Evolutionary conservation across 768 basidiomycete genomes (phyloP).

Genomic region (Leucosporidium scottii): DNA sequence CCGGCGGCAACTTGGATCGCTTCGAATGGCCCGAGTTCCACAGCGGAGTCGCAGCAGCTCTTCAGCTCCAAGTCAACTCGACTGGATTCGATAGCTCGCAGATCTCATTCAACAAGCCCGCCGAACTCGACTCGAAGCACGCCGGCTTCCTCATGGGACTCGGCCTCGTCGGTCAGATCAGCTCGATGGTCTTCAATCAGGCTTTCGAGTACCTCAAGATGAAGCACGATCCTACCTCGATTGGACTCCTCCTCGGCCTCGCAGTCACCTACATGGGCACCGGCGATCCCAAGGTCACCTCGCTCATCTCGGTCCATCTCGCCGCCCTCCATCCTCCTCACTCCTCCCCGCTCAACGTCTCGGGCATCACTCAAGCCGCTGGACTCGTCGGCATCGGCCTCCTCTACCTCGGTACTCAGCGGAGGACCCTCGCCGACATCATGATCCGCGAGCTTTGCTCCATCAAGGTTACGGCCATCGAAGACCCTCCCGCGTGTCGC

Average conservation of each 20-base stretch:
- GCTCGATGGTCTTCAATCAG: conserved; percentile 71
- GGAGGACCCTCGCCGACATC: conserved; percentile 86
- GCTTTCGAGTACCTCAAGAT: conserved; percentile 91
- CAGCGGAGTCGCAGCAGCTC: conserved; percentile 86
- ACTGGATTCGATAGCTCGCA: conserved; percentile 78
- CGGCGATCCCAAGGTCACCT: conserved; percentile 78
- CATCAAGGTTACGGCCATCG: conserved; percentile 67
- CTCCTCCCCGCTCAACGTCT: conserved; percentile 79
- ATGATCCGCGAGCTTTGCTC: conserved; percentile 76
- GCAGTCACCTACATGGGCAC: conserved; percentile 83
- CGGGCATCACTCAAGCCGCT: conserved; percentile 80
- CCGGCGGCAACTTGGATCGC: conserved; percentile 46
- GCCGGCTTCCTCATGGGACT: conserved; percentile 93
- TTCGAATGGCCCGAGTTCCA: conserved; percentile 94
- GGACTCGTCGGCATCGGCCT: conserved; percentile 81
- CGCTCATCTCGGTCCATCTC: conserved; percentile 83
- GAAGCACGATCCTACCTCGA: conserved; percentile 90
- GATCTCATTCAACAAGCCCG: conserved; percentile 88
- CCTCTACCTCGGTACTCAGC: conserved; percentile 77
- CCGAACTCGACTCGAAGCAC: conserved; percentile 82
- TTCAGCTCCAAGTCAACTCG: conserved; percentile 67
- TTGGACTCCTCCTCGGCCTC: conserved; percentile 86
- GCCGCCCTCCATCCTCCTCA: conserved; percentile 84
- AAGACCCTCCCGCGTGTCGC: conserved; percentile 77
- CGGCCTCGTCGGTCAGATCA: conserved; percentile 83